These are phyloP conservation scores for Wickerhamomyces sp. DNA, from an alignment of 1,139 yeast genomes.

Conservation along the genomic window DNA sequence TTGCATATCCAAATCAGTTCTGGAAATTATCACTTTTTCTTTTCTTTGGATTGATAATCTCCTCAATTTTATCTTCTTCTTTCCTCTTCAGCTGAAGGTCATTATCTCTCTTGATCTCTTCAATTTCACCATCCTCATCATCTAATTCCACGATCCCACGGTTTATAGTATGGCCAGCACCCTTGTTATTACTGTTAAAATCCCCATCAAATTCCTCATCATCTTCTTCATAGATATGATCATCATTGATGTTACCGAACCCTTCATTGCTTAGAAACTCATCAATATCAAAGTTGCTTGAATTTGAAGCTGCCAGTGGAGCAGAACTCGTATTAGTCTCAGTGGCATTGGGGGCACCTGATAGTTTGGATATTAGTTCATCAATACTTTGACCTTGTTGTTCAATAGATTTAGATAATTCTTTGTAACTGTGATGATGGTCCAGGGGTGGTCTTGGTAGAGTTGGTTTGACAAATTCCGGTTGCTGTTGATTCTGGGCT, in stretches of 20 bases:
- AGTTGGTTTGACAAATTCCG: no score
- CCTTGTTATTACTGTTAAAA: no score
- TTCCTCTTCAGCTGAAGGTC: not conserved
- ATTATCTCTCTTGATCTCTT: not conserved
- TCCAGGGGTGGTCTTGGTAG: conserved; percentile 6
- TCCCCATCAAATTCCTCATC: not conserved
- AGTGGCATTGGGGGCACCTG: conserved; percentile 2
- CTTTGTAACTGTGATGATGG: conserved; percentile 13
- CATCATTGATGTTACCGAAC: not conserved
- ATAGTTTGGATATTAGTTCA: conserved; percentile 18
- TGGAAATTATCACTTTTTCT: conserved; percentile 5
- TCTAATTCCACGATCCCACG: no score
- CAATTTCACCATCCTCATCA: conserved; percentile 1
- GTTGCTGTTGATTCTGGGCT: conserved; percentile 5
- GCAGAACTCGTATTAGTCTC: not conserved
- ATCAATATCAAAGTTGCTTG: conserved; percentile 8
- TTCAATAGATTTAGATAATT: conserved; percentile 18
- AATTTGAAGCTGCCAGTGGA: not conserved
- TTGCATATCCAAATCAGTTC: not conserved
- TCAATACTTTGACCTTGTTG: conserved; percentile 22
- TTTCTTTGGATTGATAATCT: conserved; percentile 13
- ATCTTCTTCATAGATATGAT: no score
- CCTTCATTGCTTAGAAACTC: conserved; percentile 16
- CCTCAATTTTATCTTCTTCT: conserved; percentile 9
- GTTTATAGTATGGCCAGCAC: no score